phyloP scores from a whole-genome alignment of 371 early-diverging fungal species.

The Apophysomyces ossiformis region DNA sequence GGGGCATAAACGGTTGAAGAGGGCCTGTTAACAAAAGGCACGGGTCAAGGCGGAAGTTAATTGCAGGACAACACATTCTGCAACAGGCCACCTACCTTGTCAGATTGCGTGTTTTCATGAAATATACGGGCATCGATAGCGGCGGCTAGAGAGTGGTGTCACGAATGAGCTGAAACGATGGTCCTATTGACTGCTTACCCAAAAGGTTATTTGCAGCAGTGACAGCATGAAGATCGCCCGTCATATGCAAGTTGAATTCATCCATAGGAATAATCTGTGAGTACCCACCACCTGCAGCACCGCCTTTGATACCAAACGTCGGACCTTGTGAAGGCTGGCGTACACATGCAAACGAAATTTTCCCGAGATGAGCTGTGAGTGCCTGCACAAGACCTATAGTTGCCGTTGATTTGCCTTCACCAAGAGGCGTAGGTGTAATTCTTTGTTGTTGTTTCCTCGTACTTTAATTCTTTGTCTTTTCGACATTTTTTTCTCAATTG shows the following conservation, averaged over 20 bases:
- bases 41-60: not conserved
- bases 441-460: conserved; percentile 24
- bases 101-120: conserved; percentile 89
- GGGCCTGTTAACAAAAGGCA: conserved; percentile 48
- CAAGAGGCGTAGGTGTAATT: conserved; percentile 95
- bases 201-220: conserved; percentile 93
- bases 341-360: conserved; percentile 89
- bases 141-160: conserved; percentile 59
- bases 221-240: conserved; percentile 96
- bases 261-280: conserved; percentile 98
- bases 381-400: conserved; percentile 92
- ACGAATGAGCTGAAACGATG: conserved; percentile 9
- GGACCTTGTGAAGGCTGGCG: conserved; percentile 97
- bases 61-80: not conserved
- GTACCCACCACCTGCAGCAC: conserved; percentile 97
- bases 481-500: not conserved
- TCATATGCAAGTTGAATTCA: conserved; percentile 95
- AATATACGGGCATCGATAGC: conserved; percentile 95
- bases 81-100: conserved; percentile 39
- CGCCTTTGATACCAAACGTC: conserved; percentile 97
- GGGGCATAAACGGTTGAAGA: conserved; percentile 87
- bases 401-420: conserved; percentile 96
- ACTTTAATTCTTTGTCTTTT: not conserved
- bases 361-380: conserved; percentile 85
- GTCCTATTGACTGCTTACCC: conserved; percentile 8